Percentiles rank a stretch among this genome's conserved stretches.
Conservation (phyloP, 441 rosid genomes). For the Syzygium malaccense region DNA sequence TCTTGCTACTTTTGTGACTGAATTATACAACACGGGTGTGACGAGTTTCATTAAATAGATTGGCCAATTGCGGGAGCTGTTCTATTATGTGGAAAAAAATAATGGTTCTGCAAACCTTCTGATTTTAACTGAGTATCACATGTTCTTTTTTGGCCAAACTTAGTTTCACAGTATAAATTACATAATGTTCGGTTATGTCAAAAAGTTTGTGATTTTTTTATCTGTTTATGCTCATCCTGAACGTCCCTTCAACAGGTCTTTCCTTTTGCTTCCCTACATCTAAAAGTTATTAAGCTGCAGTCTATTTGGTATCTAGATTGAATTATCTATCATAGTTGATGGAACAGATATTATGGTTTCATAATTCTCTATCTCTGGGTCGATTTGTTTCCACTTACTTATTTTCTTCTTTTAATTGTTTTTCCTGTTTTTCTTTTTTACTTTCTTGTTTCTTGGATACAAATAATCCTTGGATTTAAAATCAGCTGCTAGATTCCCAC, state of each 20-base stretch:
- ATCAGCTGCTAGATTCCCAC: not conserved
- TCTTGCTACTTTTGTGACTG: not conserved
- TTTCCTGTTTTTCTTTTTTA: not conserved
- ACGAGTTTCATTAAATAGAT: not conserved
- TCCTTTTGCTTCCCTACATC: not conserved
- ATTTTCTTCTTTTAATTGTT: not conserved
- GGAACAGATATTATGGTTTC: not conserved
- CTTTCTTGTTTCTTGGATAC: not conserved
- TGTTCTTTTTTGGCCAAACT: not conserved
- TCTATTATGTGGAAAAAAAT: not conserved
- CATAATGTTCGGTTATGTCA: not conserved
- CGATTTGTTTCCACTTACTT: not conserved
- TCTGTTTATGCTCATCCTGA: not conserved
- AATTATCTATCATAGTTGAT: not conserved
- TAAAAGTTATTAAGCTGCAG: not conserved
- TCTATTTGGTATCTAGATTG: not conserved
- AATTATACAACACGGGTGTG: not conserved
- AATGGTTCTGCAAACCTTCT: not conserved
- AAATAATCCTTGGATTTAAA: not conserved
- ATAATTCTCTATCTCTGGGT: not conserved
- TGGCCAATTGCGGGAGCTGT: not conserved
- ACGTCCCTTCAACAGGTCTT: not conserved
- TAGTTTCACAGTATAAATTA: not conserved
- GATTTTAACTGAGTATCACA: not conserved
- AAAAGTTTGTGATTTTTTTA: not conserved